Evolutionary conservation across 2,329 filamentous ascomycete species (phyloP), one percentile per base, ranked within the genome.

Genomic region (Penicillium sp.): DNA sequence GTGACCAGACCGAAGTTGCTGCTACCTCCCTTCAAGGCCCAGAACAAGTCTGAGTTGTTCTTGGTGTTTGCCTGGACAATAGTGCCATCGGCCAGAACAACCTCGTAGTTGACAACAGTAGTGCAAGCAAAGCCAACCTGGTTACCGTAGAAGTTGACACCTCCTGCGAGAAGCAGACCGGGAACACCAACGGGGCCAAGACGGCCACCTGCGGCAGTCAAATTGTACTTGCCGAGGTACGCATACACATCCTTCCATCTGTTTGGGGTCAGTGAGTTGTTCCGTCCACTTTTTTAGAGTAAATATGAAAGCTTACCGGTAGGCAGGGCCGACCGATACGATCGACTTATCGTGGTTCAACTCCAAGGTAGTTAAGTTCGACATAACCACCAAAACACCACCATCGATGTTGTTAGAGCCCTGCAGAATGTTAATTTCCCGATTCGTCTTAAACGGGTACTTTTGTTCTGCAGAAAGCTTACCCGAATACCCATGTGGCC

Each of bases 1-100:
- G 76, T 78, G 14, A 78, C 76, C 4, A 78, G 62, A 3, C 76
- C 76, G 50, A 79, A 78, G 61, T 78, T 78, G 55, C 67, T 74
- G 54, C 70, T 72, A n/a, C 77, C 77, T 3, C 76, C 76, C 59
- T 78, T 78, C 39, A 79, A 60, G 22, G 76, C 76, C 46, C 65
- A 67, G 61, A 68, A 78, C 2, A 79, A 70, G 49, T 79, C 75
- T 4, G 65, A 49, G 39, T 66, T 49, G 45, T 35, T 52, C 5
- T 47, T 69, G 59, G 48, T 65, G 66, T 55, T 79, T 14, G 71
- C 77, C 26, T 77, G 64, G 29, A 75, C 65, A 21, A 78, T 59
- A 2, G 68, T 61, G 7, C 75, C 76, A 45, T 66, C 66, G n/a
- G 74, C 72, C 29, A 78, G 70, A 4, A 77, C 74, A 10, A 77